A percentile compares a stretch with the other conserved stretches of the same genome.
Evolutionary conservation across 2,329 filamentous ascomycete species (phyloP).

Genomic region (Pleurostoma richardsiae): DNA sequence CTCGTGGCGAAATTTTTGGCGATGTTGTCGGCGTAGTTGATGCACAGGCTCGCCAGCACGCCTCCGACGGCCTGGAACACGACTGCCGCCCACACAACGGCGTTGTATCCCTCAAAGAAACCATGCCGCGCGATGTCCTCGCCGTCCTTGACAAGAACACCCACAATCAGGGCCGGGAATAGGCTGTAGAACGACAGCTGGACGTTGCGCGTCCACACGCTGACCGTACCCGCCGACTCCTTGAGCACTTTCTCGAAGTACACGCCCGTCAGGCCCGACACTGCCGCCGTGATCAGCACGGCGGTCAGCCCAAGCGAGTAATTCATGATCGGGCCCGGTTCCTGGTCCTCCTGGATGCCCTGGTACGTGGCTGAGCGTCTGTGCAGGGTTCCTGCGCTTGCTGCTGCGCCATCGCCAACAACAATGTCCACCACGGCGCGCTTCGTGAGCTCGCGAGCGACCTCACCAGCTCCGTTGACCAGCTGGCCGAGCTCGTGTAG

Average conservation of each 20-base stretch:
- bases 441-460: slow-evolving; percentile 45
- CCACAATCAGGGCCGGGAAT: slow-evolving; percentile 81
- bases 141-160: slow-evolving; percentile 83
- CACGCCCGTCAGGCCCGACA: slow-evolving; percentile 81
- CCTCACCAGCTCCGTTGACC: slow-evolving; percentile 44
- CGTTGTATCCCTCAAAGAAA: slow-evolving; percentile 94
- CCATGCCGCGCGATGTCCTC: slow-evolving; percentile 76
- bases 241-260: slow-evolving; percentile 91
- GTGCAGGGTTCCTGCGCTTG: slow-evolving; percentile 34
- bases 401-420: slow-evolving; percentile 20
- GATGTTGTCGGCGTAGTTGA: slow-evolving; percentile 83
- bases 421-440: slow-evolving; percentile 24
- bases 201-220: slow-evolving; percentile 91
- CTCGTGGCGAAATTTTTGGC: slow-evolving; percentile 92
- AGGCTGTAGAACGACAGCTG: slow-evolving; percentile 93
- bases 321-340: slow-evolving; percentile 58
- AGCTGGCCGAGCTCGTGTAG: slow-evolving; percentile 70
- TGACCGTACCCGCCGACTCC: slow-evolving; percentile 68
- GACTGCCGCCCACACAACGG: slow-evolving; percentile 83
- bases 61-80: slow-evolving; percentile 78
- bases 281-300: slow-evolving; percentile 69
- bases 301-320: slow-evolving; percentile 73
- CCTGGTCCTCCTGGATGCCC: slow-evolving; percentile 68
- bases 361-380: slow-evolving; percentile 85
- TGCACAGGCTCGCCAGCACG: slow-evolving; percentile 74